Evolutionary conservation across 139 green algal species (phyloP).

Genomic region (Trebouxia sp.): DNA sequence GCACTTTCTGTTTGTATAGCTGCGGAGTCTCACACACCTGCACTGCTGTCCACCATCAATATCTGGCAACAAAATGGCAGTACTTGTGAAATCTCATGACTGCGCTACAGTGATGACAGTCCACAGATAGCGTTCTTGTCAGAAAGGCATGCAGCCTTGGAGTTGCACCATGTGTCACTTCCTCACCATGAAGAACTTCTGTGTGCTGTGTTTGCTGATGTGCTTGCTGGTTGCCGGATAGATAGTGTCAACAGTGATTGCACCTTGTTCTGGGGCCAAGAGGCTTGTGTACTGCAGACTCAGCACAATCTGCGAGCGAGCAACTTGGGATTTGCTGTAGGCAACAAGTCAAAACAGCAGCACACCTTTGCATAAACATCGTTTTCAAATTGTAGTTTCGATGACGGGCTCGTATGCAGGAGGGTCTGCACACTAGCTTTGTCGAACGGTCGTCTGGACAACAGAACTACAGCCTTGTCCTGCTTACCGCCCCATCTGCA

Average conservation of each 20-base stretch:
- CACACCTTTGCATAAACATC: constrained; percentile 54
- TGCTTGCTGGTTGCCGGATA: constrained; percentile 59
- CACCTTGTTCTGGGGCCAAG: constrained; percentile 3
- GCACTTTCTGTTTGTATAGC: constrained; percentile 38
- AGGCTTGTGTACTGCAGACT: constrained; percentile 39
- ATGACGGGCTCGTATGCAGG: background rate
- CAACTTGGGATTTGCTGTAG: background rate
- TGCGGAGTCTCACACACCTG: constrained; percentile 53
- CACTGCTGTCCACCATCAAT: background rate
- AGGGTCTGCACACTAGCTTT: background rate
- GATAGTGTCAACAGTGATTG: constrained; percentile 50
- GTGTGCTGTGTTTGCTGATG: constrained; percentile 47
- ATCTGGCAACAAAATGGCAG: background rate
- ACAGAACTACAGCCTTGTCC: constrained; percentile 33
- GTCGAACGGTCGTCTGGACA: constrained; percentile 34
- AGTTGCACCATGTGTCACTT: background rate
- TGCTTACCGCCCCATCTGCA: constrained; percentile 36
- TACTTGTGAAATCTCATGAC: background rate
- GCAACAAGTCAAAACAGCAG: no score
- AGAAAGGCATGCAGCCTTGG: background rate
- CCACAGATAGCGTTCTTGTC: background rate
- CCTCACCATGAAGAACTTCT: constrained; percentile 41
- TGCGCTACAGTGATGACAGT: background rate
- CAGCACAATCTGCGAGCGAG: background rate
- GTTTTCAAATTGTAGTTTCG: constrained; percentile 41